These are phyloP conservation scores for Nicotiana sylvestris DNA, from an alignment of 257 asterid genomes.

Conservation along the genomic window DNA sequence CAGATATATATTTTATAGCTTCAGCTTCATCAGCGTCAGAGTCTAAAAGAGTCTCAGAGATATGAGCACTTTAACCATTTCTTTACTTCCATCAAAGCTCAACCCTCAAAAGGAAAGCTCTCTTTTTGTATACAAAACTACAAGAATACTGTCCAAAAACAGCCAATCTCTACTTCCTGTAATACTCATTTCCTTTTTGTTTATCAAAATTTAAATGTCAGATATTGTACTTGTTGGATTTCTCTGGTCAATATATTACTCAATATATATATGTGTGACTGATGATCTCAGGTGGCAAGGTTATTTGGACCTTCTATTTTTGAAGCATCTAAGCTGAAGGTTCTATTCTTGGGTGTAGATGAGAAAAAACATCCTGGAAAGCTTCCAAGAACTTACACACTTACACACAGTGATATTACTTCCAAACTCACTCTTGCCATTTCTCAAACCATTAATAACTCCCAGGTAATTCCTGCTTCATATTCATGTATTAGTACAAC, in stretches of 20 bases:
- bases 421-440: constrained; percentile 62
- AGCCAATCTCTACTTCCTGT: constrained; percentile 51
- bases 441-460: constrained; percentile 57
- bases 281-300: constrained; percentile 61
- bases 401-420: constrained; percentile 69
- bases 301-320: constrained; percentile 82
- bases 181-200: constrained; percentile 1
- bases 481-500: neutral
- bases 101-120: constrained; percentile 26
- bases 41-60: neutral
- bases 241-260: no score
- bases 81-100: constrained; percentile 45
- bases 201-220: no score
- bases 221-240: no score
- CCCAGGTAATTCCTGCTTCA: constrained; percentile 41
- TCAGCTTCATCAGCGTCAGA: neutral
- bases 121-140: constrained; percentile 26
- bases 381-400: constrained; percentile 71
- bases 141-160: constrained; percentile 32
- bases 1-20: neutral
- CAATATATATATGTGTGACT: neutral
- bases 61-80: constrained; percentile 55
- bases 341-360: constrained; percentile 54
- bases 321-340: constrained; percentile 72
- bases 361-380: constrained; percentile 62